Evolutionary conservation across 352 stramenopile species (phyloP).

Genomic region (Phytophthora quininea): DNA sequence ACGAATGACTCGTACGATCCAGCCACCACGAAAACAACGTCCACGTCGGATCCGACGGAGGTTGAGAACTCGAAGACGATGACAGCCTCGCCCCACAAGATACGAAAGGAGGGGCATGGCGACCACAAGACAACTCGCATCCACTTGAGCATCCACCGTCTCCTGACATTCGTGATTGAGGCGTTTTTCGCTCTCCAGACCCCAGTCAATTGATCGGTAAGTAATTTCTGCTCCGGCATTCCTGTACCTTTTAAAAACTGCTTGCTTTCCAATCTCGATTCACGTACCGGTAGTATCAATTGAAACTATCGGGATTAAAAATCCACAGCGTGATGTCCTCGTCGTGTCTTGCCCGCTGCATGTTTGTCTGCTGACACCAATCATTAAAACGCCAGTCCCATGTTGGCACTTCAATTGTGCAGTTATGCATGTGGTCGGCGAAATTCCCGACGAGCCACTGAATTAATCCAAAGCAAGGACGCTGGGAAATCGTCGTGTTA

Average conservation of each 20-base stretch:
- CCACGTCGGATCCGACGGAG: too few relatives aligned
- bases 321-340: constrained; percentile 20
- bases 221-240: background rate
- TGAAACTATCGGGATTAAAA: constrained; percentile 1
- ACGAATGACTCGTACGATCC: constrained; percentile 3
- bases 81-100: background rate
- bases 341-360: constrained; percentile 12
- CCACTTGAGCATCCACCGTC: constrained; percentile 17
- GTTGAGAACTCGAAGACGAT: too few relatives aligned
- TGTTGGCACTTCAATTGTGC: constrained; percentile 21
- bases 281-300: background rate
- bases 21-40: background rate
- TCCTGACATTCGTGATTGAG: constrained; percentile 12
- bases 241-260: too few relatives aligned
- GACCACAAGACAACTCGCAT: constrained; percentile 12
- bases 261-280: too few relatives aligned
- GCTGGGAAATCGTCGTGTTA: constrained; percentile 4
- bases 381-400: constrained; percentile 31
- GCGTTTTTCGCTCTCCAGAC: constrained; percentile 18
- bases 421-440: constrained; percentile 3
- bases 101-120: background rate
- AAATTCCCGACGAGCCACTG: constrained; percentile 27
- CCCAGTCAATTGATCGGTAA: constrained; percentile 1
- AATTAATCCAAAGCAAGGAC: constrained; percentile 8
- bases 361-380: constrained; percentile 21